phyloP scores from a whole-genome alignment of 2,329 filamentous ascomycete genomes.

The Purpureocillium lavendulum region DNA sequence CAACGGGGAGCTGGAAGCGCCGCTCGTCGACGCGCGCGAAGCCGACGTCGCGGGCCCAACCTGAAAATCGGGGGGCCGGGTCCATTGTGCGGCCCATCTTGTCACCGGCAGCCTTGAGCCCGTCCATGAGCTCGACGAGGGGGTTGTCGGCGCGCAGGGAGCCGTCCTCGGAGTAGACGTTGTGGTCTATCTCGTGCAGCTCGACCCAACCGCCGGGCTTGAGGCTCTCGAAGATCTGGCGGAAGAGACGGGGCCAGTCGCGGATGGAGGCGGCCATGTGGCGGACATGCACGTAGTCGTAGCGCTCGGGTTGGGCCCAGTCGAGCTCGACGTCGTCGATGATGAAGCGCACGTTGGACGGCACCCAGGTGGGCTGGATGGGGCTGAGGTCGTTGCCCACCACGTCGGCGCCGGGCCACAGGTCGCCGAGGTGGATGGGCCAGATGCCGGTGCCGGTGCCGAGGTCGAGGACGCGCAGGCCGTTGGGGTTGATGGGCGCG shows the following conservation, averaged over 20 bases:
- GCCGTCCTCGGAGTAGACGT: conserved; percentile 28
- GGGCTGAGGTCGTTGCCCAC: conserved; percentile 31
- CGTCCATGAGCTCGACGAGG: conserved; percentile 18
- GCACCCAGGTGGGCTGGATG: conserved; percentile 39
- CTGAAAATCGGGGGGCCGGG: conserved; percentile 16
- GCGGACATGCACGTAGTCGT: conserved; percentile 26
- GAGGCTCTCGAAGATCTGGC: conserved; percentile 23
- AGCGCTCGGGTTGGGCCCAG: conserved; percentile 30
- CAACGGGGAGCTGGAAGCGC: conserved; percentile 24
- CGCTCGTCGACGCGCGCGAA: conserved; percentile 25
- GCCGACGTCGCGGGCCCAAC: conserved; percentile 23
- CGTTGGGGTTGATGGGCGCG: conserved; percentile 26
- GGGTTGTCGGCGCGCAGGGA: conserved; percentile 26
- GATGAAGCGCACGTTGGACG: conserved; percentile 49
- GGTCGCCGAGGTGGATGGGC: conserved; percentile 36
- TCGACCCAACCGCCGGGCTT: conserved; percentile 40
- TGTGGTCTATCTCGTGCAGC: conserved; percentile 31
- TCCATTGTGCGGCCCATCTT: conserved; percentile 20
- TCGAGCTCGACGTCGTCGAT: conserved; percentile 51
- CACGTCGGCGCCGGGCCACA: conserved; percentile 24
- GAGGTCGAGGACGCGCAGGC: conserved; percentile 32
- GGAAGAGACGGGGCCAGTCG: conserved; percentile 17
- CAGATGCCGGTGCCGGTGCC: conserved; percentile 39
- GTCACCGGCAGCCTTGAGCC: conserved; percentile 15
- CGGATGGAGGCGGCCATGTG: conserved; percentile 25